Percentiles rank a stretch among this genome's conserved stretches.
Conservation (phyloP, 1,139 yeast genomes). For the Yamadazyma kanchanaburiensis region DNA sequence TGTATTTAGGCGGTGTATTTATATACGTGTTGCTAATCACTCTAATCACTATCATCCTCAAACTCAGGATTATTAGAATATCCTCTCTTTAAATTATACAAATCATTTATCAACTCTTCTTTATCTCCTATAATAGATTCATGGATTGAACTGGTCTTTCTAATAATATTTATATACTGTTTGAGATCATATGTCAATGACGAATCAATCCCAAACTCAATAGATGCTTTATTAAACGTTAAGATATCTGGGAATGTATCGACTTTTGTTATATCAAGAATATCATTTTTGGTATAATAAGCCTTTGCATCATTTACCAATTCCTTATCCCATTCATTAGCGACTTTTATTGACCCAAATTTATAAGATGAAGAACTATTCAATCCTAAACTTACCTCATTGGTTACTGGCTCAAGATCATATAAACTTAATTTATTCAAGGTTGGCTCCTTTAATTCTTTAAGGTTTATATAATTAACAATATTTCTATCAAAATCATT, state of each 20-base stretch:
- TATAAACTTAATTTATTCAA: constrained; percentile 8
- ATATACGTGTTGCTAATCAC: constrained; percentile 1
- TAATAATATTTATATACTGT: constrained; percentile 45
- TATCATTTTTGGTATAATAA: constrained; percentile 7
- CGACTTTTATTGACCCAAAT: constrained; percentile 12
- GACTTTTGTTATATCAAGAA: constrained; percentile 18
- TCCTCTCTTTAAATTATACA: constrained; percentile 21
- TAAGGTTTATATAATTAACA: constrained; percentile 22
- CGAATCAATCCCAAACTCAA: constrained; percentile 45
- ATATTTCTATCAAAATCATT: constrained; percentile 30
- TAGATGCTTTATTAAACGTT: constrained; percentile 15
- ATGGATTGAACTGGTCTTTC: constrained; percentile 23
- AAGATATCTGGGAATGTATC: constrained; percentile 34
- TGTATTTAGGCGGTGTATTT: no score
- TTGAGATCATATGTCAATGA: constrained; percentile 43
- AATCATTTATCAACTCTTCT: constrained; percentile 58
- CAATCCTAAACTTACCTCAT: constrained; percentile 12
- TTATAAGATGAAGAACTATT: constrained; percentile 5
- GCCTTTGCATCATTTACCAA: constrained; percentile 4
- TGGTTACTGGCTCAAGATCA: constrained; percentile 1
- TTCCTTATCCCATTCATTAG: constrained; percentile 14
- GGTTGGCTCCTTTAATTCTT: constrained; percentile 4
- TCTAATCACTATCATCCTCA: constrained; percentile 19
- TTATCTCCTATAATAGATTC: constrained; percentile 59
- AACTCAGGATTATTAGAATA: constrained; percentile 13